Evolutionary conservation across 257 asterid species (phyloP).

Genomic region (Thymus mandschuricus): DNA sequence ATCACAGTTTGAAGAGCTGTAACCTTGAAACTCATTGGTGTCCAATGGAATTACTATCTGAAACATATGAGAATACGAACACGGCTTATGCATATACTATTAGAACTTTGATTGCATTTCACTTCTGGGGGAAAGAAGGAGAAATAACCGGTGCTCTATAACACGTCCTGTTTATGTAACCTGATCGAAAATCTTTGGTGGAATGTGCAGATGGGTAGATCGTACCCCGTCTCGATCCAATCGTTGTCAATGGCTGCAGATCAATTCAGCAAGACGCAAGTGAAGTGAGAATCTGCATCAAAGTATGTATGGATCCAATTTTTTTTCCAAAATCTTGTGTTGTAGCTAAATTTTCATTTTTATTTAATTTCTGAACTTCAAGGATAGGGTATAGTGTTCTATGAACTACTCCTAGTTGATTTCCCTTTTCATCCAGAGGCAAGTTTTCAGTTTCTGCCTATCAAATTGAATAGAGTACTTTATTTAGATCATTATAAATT

Average conservation of each 20-base stretch:
- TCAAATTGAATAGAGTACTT: slow-evolving; percentile 1
- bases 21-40: slow-evolving; percentile 6
- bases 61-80: background rate
- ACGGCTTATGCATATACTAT: background rate
- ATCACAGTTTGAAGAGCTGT: background rate
- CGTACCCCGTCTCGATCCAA: slow-evolving; percentile 73
- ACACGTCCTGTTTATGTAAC: background rate
- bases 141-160: background rate
- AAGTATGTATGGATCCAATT: slow-evolving; percentile 25
- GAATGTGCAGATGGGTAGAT: slow-evolving; percentile 84
- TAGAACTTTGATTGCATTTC: background rate
- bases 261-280: slow-evolving; percentile 59
- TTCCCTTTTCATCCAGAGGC: slow-evolving; percentile 7
- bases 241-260: slow-evolving; percentile 89
- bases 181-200: slow-evolving; percentile 28
- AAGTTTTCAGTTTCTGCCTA: slow-evolving; percentile 25
- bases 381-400: slow-evolving; percentile 5
- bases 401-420: background rate
- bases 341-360: slow-evolving; percentile 25
- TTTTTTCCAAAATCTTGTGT: slow-evolving; percentile 30
- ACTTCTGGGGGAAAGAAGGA: too few relatives aligned
- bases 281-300: slow-evolving; percentile 31
- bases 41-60: slow-evolving; percentile 4
- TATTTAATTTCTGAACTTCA: slow-evolving; percentile 6
- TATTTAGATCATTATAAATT: background rate